Base-by-base conservation (phyloP, 129 eudicot species). In the Rutidosis leptorrhynchoides region DNA sequence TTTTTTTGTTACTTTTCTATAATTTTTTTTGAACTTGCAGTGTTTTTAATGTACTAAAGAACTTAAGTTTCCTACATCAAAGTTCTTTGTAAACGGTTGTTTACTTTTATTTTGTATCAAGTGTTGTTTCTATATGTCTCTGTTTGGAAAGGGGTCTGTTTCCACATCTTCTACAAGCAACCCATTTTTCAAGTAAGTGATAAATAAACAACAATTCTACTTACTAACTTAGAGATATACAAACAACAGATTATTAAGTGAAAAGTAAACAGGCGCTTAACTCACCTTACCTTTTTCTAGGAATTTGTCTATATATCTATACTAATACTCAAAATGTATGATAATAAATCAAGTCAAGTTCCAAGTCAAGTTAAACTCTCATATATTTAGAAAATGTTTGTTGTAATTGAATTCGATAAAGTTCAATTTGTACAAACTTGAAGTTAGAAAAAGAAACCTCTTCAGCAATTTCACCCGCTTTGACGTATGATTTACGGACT, bases 401-500 rank as follows among this genome's bases (percentile, higher is more conserved):
- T 40, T 12, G 46, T 40, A 40, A 4, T 40, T 40, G 5, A 40
- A 12, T 40, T 40, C 16, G n/a, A 40, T 40, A 40, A 40, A 40
- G 46, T 40, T 12, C n/a, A 12, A 12, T 5, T 40, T 40, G n/a
- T 40, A 40, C n/a, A 16, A 40, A 0, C 46, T 11, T 12, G 10
- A 40, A 40, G 16, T 40, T 40, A 11, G 46, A 40, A 40, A 61
- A 23, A 32, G 53, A 67, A 37, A 93, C 99, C 97, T 94, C 99
- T 84, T 89, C 95, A 53, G 97, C 99, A 35, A 94, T 89, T 81
- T 94, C 90, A 27, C 99, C 99, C 27, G 99, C 99, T 45, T 83
- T 86, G 65, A 94, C 78, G 46, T 94, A 94, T n/a, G 99, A 89
- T 79, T 94, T 94, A 22, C 97, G 90, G 69, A 86, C 94, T 30